Evolutionary conservation across 768 basidiomycete genomes (phyloP), one percentile per base, ranked within the genome.

Genomic region (Suillus bovinus): DNA sequence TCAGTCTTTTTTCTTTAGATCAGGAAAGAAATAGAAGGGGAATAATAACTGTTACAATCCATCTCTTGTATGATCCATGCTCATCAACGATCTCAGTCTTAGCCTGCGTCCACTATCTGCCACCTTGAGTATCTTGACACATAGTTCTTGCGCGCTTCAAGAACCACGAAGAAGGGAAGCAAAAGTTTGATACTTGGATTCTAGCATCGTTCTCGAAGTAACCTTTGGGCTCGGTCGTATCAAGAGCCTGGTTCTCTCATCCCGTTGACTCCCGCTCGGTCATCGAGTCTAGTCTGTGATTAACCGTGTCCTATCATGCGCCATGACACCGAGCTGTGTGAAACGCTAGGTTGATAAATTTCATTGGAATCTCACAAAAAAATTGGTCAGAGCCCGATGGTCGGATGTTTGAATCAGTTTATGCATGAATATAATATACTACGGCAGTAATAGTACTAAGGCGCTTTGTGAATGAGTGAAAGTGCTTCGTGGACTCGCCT

Each of bases 21-120:
- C 88, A 39, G 86, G 86, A 53, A 90, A 90, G 85, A 90, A 90
- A 74, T 89, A 80, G 74, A 67, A 7, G 53, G 33, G n/a, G n/a
- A n/a, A 63, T 27, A n/a, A 42, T 38, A n/a, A 20, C 27, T 17
- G 10, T 44, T 29, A 17, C 29, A 50, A 50, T 22, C 52, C 33
- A 10, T 34, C 33, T 34, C 3, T 54, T 54, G 31, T 22, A 55
- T 38, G 17, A 52, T 52, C 46, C 22, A 14, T 47, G 24, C 7
- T 16, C 49, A 46, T 20, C 47, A 44, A 44, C n/a, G 4, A 24
- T 24, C 22, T 22, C 42, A n/a, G 42, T n/a, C 17, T 9, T 41
- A 20, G 20, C 39, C 7, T 41, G 14, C 33, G 9, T 2, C 41
- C n/a, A 44, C n/a, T n/a, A 46, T 24, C 11, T 14, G 11, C 22